Base-by-base conservation (phyloP, 2,329 filamentous ascomycete species). In the Alternaria arborescens region DNA sequence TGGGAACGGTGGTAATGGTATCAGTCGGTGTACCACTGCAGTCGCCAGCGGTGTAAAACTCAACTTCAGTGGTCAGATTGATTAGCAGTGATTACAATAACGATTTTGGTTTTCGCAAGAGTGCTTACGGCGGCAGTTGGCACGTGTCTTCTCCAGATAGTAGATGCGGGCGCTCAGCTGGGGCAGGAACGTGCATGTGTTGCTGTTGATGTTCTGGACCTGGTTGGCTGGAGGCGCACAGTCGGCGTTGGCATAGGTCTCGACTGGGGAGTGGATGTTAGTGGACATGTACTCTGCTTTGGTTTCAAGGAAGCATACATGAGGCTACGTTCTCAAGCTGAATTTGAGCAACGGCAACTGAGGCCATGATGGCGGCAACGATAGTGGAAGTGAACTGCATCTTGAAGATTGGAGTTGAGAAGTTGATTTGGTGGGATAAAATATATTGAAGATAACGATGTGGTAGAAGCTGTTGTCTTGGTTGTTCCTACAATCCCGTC, bases 301-400 rank as follows among this genome's bases (percentile, higher is more conserved):
- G 40, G 8, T 4, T 2, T 28, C n/a, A 36, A 36, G 24, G 18
- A 5, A 5, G 24, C 58, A 26, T 28, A 60, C 58, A 60, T 28
- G 53, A 52, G 5, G 58, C 58, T 14, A 60, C 26, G 14, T 60
- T 60, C 24, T 57, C 58, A 12, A 60, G 32, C 18, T 43, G 18
- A 5, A 51, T 38, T 46, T 60, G 57, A 26, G 57, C 57, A 28
- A 28, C n/a, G 8, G 58, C 46, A n/a, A 52, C 40, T 8, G 53
- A 46, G 26, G 53, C 53, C 53, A 60, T 44, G 16, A 60, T 46
- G 47, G 58, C 46, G 53, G 26, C 58, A 28, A 55, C 32, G 26
- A 60, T 41, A n/a, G 53, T 24, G 41, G 53, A 10, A 28, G 53
- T 34, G 53, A 60, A 60, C 8, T 52, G 47, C 58, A 60, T 60